Conservation (phyloP, 306 rosid species). For the Lathyrus tuberosus region DNA sequence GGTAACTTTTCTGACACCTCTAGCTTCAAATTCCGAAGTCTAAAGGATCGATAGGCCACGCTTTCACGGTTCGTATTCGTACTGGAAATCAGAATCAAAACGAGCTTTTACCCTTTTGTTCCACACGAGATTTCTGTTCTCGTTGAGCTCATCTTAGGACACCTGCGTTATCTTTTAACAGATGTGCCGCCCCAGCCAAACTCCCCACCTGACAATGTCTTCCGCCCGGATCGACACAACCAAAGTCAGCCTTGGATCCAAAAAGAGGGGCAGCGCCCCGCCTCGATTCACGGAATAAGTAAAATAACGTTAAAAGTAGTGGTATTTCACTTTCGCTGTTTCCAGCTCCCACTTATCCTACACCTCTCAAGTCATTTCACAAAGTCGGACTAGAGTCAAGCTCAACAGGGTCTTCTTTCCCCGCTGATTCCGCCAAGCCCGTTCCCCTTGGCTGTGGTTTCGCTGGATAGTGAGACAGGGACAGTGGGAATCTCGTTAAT, state of each 20-base stretch:
- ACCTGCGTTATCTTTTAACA: constrained; percentile 28
- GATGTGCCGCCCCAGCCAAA: constrained; percentile 32
- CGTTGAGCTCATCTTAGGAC: constrained; percentile 28
- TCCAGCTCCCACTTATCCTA: constrained; percentile 44
- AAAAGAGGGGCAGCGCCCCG: constrained; percentile 35
- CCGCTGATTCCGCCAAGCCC: constrained; percentile 21
- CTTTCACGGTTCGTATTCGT: too few relatives aligned
- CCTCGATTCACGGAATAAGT: constrained; percentile 47
- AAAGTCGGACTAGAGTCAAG: constrained; percentile 21
- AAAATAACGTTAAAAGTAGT: constrained; percentile 61
- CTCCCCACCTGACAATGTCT: constrained; percentile 33
- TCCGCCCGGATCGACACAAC: constrained; percentile 22
- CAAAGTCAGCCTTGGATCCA: constrained; percentile 12
- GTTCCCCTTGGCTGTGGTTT: constrained; percentile 37
- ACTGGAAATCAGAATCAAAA: too few relatives aligned
- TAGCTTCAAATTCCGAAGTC: too few relatives aligned
- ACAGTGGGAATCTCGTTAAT: constrained; percentile 59
- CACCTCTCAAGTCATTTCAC: constrained; percentile 42
- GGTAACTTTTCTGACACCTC: too few relatives aligned
- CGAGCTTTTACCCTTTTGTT: constrained; percentile 8
- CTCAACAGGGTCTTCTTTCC: constrained; percentile 26
- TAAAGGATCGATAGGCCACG: too few relatives aligned
- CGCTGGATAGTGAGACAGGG: constrained; percentile 37
- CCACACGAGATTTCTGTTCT: constrained; percentile 33
- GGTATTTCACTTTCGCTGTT: constrained; percentile 47